Evolutionary conservation across 345 rosid species (phyloP), one percentile per base, ranked within the genome.

Genomic region (Hypericum androsaemum): DNA sequence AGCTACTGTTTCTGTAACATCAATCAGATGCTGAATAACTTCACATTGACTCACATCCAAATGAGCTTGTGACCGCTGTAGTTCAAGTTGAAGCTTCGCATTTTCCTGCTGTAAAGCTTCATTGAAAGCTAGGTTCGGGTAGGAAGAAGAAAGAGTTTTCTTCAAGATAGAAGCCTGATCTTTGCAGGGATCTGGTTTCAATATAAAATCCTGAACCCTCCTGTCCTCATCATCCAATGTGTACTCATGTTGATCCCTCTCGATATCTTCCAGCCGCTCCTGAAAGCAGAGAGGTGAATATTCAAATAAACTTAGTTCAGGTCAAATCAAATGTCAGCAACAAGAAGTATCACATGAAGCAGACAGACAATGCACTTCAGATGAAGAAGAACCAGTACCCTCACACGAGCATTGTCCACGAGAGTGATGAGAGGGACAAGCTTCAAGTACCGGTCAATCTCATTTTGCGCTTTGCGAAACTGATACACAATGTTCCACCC

Each of bases 401-500:
- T 64, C 61, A 67, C 63, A 16, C 71, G 57, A 42, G 63, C 68
- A 35, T 71, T 70, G 58, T 71, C 69, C 8, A 69, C 77, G 0
- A 76, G 66, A 8, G 77, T 56, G 37, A 75, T 59, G 62, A 71
- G 43, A 32, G 80, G 75, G 9, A 72, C 49, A 14, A 72, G 65
- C 41, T 16, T 47, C 39, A 71, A 63, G 37, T 58, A 64, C 0
- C 67, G 69, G 41, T 75, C 77, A 5, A 72, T 75, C 67, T 75
- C 77, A 9, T 46, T 46, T 55, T 75, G 70, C 8, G 67, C 65
- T 28, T 60, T 57, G 41, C 74, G 56, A 12, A 72, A 66, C 67
- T 68, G 74, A 60, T 68, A 63, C 17, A 75, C 74, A 7, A 57
- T 50, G 43, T 38, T 68, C 80, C 74, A 71, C 7, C 80, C 77